phyloP scores from a whole-genome alignment of 768 basidiomycete species.

The Termitomyces sp. region DNA sequence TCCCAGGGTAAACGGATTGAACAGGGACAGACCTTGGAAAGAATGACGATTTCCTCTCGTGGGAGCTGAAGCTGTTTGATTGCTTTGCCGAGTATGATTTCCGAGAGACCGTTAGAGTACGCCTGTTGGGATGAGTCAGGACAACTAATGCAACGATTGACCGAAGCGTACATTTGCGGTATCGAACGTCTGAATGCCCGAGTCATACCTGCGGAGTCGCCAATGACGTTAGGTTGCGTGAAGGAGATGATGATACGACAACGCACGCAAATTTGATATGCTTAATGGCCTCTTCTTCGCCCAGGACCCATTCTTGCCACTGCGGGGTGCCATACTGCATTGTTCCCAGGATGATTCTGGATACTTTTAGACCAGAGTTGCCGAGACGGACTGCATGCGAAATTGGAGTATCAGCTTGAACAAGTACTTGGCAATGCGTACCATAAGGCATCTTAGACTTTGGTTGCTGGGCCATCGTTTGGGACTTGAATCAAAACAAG shows the following conservation, averaged over 20 bases:
- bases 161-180: too few relatives aligned
- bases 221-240: too few relatives aligned
- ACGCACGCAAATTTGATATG: too few relatives aligned
- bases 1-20: background rate
- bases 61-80: slow-evolving; percentile 54
- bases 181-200: too few relatives aligned
- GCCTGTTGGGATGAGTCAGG: slow-evolving; percentile 25
- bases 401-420: background rate
- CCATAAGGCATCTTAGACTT: too few relatives aligned
- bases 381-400: background rate
- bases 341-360: background rate
- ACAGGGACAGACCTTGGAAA: slow-evolving; percentile 54
- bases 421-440: too few relatives aligned
- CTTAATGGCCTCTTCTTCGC: too few relatives aligned
- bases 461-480: too few relatives aligned
- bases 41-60: slow-evolving; percentile 70
- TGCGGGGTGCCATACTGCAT: background rate
- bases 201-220: too few relatives aligned
- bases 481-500: too few relatives aligned
- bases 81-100: slow-evolving; percentile 64
- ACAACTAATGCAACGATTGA: too few relatives aligned
- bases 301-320: background rate
- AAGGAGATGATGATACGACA: too few relatives aligned
- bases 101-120: slow-evolving; percentile 64
- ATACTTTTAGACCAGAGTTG: background rate